These are phyloP conservation scores for Eucalyptus cladocalyx DNA, from an alignment of 345 rosid species.

Conservation along the genomic window DNA sequence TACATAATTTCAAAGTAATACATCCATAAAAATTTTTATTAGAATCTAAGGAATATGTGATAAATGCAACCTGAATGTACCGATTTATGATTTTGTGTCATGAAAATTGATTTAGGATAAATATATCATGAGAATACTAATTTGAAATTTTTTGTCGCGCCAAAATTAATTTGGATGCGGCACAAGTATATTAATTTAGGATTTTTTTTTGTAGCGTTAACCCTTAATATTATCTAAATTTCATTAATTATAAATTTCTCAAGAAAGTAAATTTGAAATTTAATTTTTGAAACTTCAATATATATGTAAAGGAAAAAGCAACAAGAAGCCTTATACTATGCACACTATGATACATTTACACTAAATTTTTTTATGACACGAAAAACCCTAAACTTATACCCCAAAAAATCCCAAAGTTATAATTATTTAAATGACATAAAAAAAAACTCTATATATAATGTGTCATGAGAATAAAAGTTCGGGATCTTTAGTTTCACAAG, in stretches of 20 bases:
- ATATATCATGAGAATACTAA: neutral
- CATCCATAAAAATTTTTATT: too few relatives aligned
- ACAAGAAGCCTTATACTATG: too few relatives aligned
- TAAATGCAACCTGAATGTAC: too few relatives aligned
- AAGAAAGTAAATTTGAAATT: neutral
- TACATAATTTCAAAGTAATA: neutral
- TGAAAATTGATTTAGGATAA: too few relatives aligned
- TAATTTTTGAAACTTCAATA: neutral
- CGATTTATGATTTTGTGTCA: neutral
- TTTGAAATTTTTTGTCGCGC: neutral
- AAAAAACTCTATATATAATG: too few relatives aligned
- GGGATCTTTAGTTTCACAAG: rapidly evolving
- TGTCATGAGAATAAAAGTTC: too few relatives aligned
- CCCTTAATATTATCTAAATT: neutral
- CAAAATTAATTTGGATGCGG: neutral
- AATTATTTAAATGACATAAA: too few relatives aligned
- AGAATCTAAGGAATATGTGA: neutral
- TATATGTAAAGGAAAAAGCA: too few relatives aligned
- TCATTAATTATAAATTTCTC: neutral
- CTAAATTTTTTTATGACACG: rapidly evolving
- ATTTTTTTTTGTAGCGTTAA: too few relatives aligned
- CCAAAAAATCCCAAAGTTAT: neutral
- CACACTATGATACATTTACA: rapidly evolving
- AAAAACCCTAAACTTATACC: too few relatives aligned
- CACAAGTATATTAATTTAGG: neutral